Conservation (phyloP, 2,329 filamentous ascomycete genomes). For the Calonectria leucothoes region DNA sequence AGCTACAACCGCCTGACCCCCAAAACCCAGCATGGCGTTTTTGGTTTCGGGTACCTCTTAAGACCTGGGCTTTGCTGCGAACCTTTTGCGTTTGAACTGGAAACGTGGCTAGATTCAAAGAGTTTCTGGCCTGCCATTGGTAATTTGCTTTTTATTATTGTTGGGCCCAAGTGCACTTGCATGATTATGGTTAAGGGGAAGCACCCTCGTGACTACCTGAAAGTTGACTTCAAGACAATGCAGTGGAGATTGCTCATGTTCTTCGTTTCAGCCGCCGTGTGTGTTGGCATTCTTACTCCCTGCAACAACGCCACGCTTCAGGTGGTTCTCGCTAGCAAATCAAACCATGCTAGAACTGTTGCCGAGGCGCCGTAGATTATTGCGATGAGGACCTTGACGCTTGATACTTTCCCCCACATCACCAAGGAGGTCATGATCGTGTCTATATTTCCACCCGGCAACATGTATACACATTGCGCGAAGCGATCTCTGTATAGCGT, state of each 20-base stretch:
- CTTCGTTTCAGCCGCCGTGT: constrained; percentile 34
- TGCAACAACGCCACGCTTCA: constrained; percentile 68
- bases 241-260: constrained; percentile 24
- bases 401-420: constrained; percentile 63
- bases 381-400: constrained; percentile 65
- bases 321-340: constrained; percentile 55
- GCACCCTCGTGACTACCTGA: constrained; percentile 20
- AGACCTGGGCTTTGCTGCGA: constrained; percentile 21
- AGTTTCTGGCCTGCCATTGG: constrained; percentile 21
- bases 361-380: constrained; percentile 71
- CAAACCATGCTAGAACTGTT: constrained; percentile 51
- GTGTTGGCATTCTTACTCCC: constrained; percentile 72
- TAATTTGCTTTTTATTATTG: constrained; percentile 65
- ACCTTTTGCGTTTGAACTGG: constrained; percentile 5
- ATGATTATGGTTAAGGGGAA: constrained; percentile 25
- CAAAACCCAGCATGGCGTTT: constrained; percentile 18
- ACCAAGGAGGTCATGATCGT: constrained; percentile 62
- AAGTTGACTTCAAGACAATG: constrained; percentile 27
- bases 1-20: constrained; percentile 28
- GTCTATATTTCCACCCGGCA: constrained; percentile 56
- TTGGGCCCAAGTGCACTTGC: constrained; percentile 73
- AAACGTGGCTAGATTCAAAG: constrained; percentile 19
- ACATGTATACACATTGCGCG: constrained; percentile 62
- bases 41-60: constrained; percentile 25
- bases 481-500: constrained; percentile 62